Base-by-base conservation (phyloP, 106 monocot genomes). In the Dendrobium officinale region DNA sequence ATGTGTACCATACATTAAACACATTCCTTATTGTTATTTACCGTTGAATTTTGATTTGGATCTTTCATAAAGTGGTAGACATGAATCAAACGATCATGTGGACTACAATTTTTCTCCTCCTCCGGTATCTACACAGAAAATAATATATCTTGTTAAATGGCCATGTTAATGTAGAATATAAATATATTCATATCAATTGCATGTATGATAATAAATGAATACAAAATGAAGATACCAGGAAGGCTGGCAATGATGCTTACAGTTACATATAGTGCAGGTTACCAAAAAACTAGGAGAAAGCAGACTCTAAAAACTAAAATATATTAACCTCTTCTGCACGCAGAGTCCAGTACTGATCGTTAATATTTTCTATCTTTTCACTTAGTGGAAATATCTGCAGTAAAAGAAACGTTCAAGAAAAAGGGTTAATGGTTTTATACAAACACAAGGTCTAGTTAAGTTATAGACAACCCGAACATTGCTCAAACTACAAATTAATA, bases 331-430 rank as follows among this genome's bases (percentile, higher is more conserved):
- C 96, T 82, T 97, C 96, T 49, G 96, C 96, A 79, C 96, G 94
- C 76, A 97, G 79, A 58, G 94, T 94, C 96, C 96, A 97, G 79
- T 97, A 97, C 75, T 97, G 96, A 82, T 97, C 96, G 82, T 97
- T 97, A 55, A 97, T 97, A 55, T 94, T 94, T 54, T 97, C 96
- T 59, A 97, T 97, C 84, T 94, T 97, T 78, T 97, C 96, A 89
- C 42, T 89, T 11, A 81, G 79, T 78, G 94, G 85, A 81, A 92
- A 97, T 31, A 97, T 89, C 96, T 97, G 85, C 84, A 90, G 77
- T 37, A 37, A 54, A 54, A 10, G 16, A 54, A 54, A 54, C 16
- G 54, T 29, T 66, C 64, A 20, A 66, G 5, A 20, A 66, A 20
- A n/a, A 66, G 64, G 16, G 64, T 17, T 37, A 37, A 37, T 37